Evolutionary conservation across 2,329 filamentous ascomycete species (phyloP).

Genomic region (Venturia effusa): DNA sequence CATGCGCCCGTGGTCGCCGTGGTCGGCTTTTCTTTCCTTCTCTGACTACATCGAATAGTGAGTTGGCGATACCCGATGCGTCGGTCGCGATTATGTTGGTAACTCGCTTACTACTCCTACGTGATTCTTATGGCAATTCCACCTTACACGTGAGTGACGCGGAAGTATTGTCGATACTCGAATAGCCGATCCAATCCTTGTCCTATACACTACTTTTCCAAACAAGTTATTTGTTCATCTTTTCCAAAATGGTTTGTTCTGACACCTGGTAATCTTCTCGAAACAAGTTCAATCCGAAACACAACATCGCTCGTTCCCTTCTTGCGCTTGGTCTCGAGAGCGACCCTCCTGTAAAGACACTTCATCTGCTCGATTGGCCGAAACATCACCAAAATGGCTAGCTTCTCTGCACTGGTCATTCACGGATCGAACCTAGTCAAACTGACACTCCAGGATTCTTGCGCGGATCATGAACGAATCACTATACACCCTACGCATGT

Average conservation of each 20-base stretch:
- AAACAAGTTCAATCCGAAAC: constrained; percentile 1
- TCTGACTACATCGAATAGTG: too few relatives aligned
- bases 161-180: too few relatives aligned
- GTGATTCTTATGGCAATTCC: too few relatives aligned
- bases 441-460: not conserved
- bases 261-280: not conserved
- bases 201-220: not conserved
- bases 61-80: too few relatives aligned
- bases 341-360: not conserved
- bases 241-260: not conserved
- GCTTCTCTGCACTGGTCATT: not conserved
- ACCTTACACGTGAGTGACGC: too few relatives aligned
- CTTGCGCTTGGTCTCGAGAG: not conserved
- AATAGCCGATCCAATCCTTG: not conserved
- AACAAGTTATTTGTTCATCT: not conserved
- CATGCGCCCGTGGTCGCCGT: too few relatives aligned
- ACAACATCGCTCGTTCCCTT: not conserved
- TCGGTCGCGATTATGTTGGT: too few relatives aligned
- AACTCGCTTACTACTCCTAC: too few relatives aligned
- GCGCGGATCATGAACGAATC: not conserved
- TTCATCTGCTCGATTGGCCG: not conserved
- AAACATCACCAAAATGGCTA: too few relatives aligned
- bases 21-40: too few relatives aligned
- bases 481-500: not conserved
- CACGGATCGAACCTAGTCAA: not conserved